These are phyloP conservation scores for Scheffersomyces lignicola DNA, from an alignment of 1,139 yeast genomes.

Conservation along the genomic window DNA sequence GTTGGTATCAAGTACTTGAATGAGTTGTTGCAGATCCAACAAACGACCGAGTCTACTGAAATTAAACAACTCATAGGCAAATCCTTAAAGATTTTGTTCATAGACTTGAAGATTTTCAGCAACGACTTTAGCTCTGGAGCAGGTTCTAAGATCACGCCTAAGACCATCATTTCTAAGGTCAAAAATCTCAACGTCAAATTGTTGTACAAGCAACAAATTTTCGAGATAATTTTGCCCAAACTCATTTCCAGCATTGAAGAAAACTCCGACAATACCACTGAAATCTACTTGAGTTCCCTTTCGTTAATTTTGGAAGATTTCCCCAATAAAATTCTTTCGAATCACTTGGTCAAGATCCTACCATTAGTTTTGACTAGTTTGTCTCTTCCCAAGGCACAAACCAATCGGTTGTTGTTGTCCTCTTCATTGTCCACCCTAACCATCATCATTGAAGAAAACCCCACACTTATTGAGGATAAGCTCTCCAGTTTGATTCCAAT, in stretches of 20 bases:
- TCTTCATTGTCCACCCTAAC: slow-evolving; percentile 60
- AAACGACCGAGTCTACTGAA: slow-evolving; percentile 33
- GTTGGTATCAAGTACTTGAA: slow-evolving; percentile 41
- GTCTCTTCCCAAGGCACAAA: slow-evolving; percentile 27
- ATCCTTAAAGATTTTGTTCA: slow-evolving; percentile 62
- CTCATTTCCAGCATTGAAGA: slow-evolving; percentile 31
- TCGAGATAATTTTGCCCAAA: slow-evolving; percentile 55
- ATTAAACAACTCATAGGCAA: slow-evolving; percentile 36
- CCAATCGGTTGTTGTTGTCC: slow-evolving; percentile 46
- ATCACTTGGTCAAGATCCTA: slow-evolving; percentile 58
- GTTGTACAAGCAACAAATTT: slow-evolving; percentile 77
- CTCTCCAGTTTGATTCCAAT: slow-evolving; percentile 58
- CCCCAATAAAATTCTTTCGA: slow-evolving; percentile 11
- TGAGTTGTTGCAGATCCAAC: slow-evolving; percentile 38
- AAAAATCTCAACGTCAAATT: slow-evolving; percentile 59
- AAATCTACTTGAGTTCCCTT: slow-evolving; percentile 60
- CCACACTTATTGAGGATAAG: slow-evolving; percentile 52
- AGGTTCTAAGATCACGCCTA: slow-evolving; percentile 13
- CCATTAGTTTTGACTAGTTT: slow-evolving; percentile 75
- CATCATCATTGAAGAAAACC: slow-evolving; percentile 52
- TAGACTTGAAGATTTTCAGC: slow-evolving; percentile 61
- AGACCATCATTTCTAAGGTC: slow-evolving; percentile 46
- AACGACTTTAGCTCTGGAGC: slow-evolving; percentile 25
- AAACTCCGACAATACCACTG: slow-evolving; percentile 22
- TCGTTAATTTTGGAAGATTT: slow-evolving; percentile 68